Evolutionary conservation across 1,139 yeast genomes (phyloP), one percentile per base, ranked within the genome.

Genomic region (Debaryomyces psychrophilus): DNA sequence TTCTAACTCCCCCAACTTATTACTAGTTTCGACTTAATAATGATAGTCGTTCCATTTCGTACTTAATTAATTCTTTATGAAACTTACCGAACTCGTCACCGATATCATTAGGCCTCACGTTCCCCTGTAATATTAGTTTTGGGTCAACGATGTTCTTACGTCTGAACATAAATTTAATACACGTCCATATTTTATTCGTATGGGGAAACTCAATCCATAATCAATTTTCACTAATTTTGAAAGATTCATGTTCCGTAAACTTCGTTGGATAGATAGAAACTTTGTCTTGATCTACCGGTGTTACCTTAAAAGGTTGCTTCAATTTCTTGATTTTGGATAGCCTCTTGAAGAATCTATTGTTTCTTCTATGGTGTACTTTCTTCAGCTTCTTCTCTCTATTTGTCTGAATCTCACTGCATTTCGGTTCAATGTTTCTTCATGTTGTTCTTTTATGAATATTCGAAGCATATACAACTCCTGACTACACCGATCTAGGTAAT

Each of bases 141-240:
- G 28, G 22, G 22, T 45, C 48, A 36, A 41, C 28, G n/a, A 44
- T 36, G 12, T 39, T 22, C 23, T 37, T 44, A 31, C 44, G 47
- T 41, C 45, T 36, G 9, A 44, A 41, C 33, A 47, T 20, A 11
- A 44, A 25, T 28, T 44, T 44, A 8, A 47, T 15, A 9, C 35
- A 37, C 9, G 38, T 11, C 47, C 43, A 41, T 11, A 28, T 11
- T 28, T 31, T 41, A 20, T 29, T 25, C 29, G 23, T 8, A 9
- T 29, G 37, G 17, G 47, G 45, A 37, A 47, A 47, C 23, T 44
- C 47, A n/a, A 47, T 44, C 15, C 14, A 31, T 28, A 47, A 31
- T n/a, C 47, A 47, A 27, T 47, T 38, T 14, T 44, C 45, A 35
- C 50, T 41, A n/a, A 47, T 12, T 17, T 25, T 15, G 25, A n/a